Percentiles rank a stretch among this genome's conserved stretches.
Evolutionary conservation across 192 early-diverging fungal species (phyloP).

Genomic region (Umbelopsis vinacea): DNA sequence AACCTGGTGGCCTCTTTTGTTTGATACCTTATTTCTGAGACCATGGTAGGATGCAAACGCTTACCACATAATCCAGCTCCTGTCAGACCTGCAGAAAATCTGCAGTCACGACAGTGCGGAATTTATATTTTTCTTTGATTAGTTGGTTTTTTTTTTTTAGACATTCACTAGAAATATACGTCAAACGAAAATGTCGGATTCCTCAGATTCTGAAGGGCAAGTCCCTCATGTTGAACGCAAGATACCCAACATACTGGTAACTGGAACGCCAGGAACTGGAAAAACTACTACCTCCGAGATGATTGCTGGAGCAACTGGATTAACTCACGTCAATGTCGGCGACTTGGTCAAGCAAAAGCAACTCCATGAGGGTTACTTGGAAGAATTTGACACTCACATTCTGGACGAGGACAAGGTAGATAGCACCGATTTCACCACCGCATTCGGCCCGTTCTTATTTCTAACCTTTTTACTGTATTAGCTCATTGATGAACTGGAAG

Average conservation of each 20-base stretch:
- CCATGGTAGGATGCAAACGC: no score
- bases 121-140: background rate
- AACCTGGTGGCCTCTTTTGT: no score
- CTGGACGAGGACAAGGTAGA: constrained; percentile 90
- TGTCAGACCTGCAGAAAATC: no score
- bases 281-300: constrained; percentile 83
- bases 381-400: constrained; percentile 86
- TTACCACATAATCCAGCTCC: no score
- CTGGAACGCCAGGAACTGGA: constrained; percentile 85
- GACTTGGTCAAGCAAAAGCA: constrained; percentile 82
- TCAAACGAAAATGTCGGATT: background rate
- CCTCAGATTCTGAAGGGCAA: constrained; percentile 4
- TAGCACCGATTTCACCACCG: background rate
- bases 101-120: no score
- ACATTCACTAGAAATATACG: background rate
- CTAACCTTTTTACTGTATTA: constrained; percentile 21
- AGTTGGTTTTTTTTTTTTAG: no score
- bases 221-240: constrained; percentile 20
- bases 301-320: constrained; percentile 71
- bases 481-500: constrained; percentile 93
- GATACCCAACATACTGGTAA: constrained; percentile 81
- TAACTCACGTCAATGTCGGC: constrained; percentile 85
- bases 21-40: no score
- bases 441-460: background rate
- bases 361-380: constrained; percentile 86